Evolutionary conservation across 2,329 filamentous ascomycete genomes (phyloP).

Genomic region (Alternaria gaisen): DNA sequence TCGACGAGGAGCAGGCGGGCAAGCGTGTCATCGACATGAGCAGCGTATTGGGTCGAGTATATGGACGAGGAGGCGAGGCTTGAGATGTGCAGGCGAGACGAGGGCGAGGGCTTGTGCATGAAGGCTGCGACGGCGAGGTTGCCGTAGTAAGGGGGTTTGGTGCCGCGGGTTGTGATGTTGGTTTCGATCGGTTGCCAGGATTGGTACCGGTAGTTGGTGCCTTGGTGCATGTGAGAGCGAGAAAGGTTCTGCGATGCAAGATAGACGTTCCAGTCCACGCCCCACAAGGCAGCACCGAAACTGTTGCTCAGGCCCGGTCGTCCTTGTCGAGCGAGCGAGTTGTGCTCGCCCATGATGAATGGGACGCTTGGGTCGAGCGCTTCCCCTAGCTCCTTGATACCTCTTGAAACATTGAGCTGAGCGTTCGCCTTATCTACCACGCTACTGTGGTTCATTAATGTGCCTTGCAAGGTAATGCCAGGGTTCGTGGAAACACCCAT

Average conservation of each 20-base stretch:
- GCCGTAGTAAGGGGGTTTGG: conserved; percentile 72
- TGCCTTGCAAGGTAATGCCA: conserved; percentile 69
- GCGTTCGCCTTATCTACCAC: conserved; percentile 47
- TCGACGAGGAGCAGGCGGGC: conserved; percentile 62
- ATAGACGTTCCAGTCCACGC: conserved; percentile 68
- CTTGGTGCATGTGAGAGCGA: conserved; percentile 71
- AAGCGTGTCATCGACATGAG: conserved; percentile 61
- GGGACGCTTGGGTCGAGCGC: conserved; percentile 55
- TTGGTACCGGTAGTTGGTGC: conserved; percentile 66
- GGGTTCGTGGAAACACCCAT: conserved; percentile 66
- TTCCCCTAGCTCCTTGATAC: conserved; percentile 54
- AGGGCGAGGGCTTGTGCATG: conserved; percentile 43
- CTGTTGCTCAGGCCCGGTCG: conserved; percentile 69
- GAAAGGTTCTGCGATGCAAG: conserved; percentile 64
- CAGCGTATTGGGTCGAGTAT: conserved; percentile 51
- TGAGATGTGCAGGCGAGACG: background rate
- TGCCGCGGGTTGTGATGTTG: conserved; percentile 59
- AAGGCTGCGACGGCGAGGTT: conserved; percentile 65
- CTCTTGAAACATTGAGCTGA: conserved; percentile 53
- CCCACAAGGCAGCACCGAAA: conserved; percentile 73
- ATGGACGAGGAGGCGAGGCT: background rate
- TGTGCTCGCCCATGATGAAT: conserved; percentile 68
- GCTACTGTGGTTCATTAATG: conserved; percentile 69
- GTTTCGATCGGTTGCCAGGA: conserved; percentile 68
- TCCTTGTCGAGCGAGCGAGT: conserved; percentile 70